Conservation (phyloP, 1,284 basidiomycete genomes). For the Cryptococcus sp. region DNA sequence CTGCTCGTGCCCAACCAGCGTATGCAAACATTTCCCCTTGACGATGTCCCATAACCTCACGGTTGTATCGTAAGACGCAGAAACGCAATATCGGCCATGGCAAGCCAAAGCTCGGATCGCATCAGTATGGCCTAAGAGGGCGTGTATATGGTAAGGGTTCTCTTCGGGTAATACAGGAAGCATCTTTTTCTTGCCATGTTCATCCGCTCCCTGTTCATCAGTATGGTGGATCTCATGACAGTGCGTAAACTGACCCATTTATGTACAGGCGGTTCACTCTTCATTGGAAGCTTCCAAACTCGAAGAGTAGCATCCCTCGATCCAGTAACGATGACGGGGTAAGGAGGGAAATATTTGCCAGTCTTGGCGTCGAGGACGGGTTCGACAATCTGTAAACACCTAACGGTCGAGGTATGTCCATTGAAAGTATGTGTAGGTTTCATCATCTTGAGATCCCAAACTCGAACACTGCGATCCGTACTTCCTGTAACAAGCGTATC, state of each 20-base stretch:
- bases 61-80: conserved; percentile 90
- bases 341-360: conserved; percentile 51
- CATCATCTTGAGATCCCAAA: conserved; percentile 80
- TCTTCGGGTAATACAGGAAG: conserved; percentile 52
- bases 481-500: conserved; percentile 87
- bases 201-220: neutral
- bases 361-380: conserved; percentile 46
- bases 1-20: conserved; percentile 78
- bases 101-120: conserved; percentile 90
- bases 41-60: conserved; percentile 93
- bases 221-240: neutral
- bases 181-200: conserved; percentile 13
- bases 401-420: conserved; percentile 87
- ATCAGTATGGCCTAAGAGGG: conserved; percentile 80
- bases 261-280: conserved; percentile 63
- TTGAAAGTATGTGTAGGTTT: conserved; percentile 84
- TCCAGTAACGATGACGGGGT: conserved; percentile 82
- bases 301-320: conserved; percentile 84
- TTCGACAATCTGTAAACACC: conserved; percentile 49
- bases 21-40: conserved; percentile 75
- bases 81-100: conserved; percentile 79
- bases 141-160: conserved; percentile 83
- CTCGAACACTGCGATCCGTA: conserved; percentile 87
- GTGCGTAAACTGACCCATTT: conserved; percentile 7
- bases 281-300: conserved; percentile 81